Evolutionary conservation across 1,284 basidiomycete species (phyloP).

Genomic region (Ganoderma meredithae): DNA sequence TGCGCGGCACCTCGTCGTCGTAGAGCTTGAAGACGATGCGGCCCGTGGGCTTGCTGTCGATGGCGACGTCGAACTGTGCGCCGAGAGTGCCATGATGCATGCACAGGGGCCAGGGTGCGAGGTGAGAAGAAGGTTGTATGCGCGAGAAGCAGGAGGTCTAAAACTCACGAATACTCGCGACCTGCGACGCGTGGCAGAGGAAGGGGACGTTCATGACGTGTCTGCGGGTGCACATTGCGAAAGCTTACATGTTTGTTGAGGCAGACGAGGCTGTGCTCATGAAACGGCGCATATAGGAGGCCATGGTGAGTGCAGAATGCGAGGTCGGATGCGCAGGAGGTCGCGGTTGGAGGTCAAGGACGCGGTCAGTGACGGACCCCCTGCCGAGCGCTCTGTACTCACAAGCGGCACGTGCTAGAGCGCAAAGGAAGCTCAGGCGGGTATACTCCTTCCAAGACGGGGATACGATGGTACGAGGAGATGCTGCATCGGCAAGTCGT

Average conservation of each 20-base stretch:
- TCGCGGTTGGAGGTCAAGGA: conserved; percentile 11
- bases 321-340: conserved; percentile 10
- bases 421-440: neutral
- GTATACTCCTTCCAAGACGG: neutral
- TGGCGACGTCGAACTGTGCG: conserved; percentile 85
- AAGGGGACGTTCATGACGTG: conserved; percentile 11
- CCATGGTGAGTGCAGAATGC: conserved; percentile 35
- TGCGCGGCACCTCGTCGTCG: conserved; percentile 75
- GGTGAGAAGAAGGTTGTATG: conserved; percentile 42
- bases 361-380: conserved; percentile 3
- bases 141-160: neutral
- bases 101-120: neutral
- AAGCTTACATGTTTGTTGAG: conserved; percentile 39
- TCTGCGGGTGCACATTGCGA: neutral
- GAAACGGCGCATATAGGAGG: conserved; percentile 46
- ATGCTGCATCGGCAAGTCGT: neutral
- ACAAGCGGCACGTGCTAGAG: conserved; percentile 11
- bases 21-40: conserved; percentile 80
- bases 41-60: conserved; percentile 73
- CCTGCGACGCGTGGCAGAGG: conserved; percentile 37
- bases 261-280: conserved; percentile 43
- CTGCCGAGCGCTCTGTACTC: conserved; percentile 18
- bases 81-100: neutral
- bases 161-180: conserved; percentile 59
- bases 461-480: neutral